Base-by-base conservation (phyloP, 2,329 filamentous ascomycete species). In the Exserohilum turcica region DNA sequence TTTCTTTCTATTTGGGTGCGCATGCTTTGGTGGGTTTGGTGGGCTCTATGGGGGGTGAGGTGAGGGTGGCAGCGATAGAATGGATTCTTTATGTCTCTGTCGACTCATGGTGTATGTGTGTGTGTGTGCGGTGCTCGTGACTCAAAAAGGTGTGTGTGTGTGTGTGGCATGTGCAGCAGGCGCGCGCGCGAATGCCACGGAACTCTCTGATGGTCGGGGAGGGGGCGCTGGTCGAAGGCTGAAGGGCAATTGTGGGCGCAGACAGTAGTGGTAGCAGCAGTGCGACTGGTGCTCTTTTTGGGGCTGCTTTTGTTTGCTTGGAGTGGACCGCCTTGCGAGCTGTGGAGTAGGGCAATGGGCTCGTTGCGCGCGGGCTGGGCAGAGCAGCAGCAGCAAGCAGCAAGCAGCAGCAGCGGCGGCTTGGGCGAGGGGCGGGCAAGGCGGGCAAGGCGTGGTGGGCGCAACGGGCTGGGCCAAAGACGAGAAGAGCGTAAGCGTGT, bases 41-140 rank as follows among this genome's bases (percentile, higher is more conserved):
- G 19, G 29, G 27, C 52, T 52, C 43, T 38, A 52, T 43, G 18
- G 27, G 28, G 32, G 40, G 40, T 40, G 37, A 29, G 21, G 32
- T 29, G 33, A 52, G 51, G 27, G 32, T 52, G 36, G 15, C 24
- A 48, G 48, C 29, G 48, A 39, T 38, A 48, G 10, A 49, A 49
- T 58, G 48, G 37, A 40, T 48, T 43, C 13, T 24, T 43, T n/a
- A 40, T 40, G 38, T 54, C 43, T 45, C 36, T 57, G 39, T 37
- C 29, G 48, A 24, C 33, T 28, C 32, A 31, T 51, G 43, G 15
- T 32, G 40, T 29, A n/a, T 24, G 7, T n/a, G n/a, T n/a, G n/a
- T n/a, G n/a, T n/a, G n/a, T n/a, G n/a, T n/a, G n/a, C n/a, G 21
- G 31, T 38, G 24, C 55, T 55, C 55, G 55, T 58, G 56, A 58